Evolutionary conservation across 2,329 filamentous ascomycete genomes (phyloP).

Genomic region (Ophiosphaerella herpotricha): DNA sequence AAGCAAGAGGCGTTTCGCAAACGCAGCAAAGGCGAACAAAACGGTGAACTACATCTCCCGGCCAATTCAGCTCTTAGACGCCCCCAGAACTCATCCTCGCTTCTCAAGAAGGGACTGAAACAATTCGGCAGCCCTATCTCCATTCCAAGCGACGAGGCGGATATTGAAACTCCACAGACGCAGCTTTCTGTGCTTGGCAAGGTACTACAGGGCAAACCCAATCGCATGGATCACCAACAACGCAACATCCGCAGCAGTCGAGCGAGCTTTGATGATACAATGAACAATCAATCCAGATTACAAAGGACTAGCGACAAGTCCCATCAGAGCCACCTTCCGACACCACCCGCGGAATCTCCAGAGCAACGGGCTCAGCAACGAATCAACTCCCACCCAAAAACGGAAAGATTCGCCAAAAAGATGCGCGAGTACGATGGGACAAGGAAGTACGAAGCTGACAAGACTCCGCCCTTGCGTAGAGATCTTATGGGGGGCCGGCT

Average conservation of each 20-base stretch:
- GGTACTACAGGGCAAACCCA: conserved; percentile 11
- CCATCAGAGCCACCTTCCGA: conserved; percentile 21
- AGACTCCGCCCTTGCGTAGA: conserved; percentile 8
- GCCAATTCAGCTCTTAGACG: conserved; percentile 4
- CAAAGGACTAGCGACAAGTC: conserved; percentile 3
- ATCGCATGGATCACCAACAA: conserved; percentile 6
- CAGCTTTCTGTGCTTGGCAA: conserved; percentile 19
- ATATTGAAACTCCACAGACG: conserved; percentile 9
- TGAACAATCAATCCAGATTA: conserved; percentile 11
- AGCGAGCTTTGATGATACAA: conserved; percentile 16
- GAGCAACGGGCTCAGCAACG: conserved; percentile 9
- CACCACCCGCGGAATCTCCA: conserved; percentile 25
- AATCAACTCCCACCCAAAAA: background rate
- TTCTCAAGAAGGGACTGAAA: conserved; percentile 14
- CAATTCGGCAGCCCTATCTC: conserved; percentile 22
- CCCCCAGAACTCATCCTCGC: conserved; percentile 3
- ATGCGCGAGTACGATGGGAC: conserved; percentile 4
- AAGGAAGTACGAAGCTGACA: conserved; percentile 16
- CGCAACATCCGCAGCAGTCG: conserved; percentile 12
- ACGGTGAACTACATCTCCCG: background rate
- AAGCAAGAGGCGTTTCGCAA: background rate
- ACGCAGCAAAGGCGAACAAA: background rate
- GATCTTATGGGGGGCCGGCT: conserved; percentile 12
- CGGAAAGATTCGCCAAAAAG: conserved; percentile 6
- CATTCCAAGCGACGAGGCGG: conserved; percentile 13